Evolutionary conservation across 352 stramenopile species (phyloP).

Genomic region (Stramenopiles sp.): DNA sequence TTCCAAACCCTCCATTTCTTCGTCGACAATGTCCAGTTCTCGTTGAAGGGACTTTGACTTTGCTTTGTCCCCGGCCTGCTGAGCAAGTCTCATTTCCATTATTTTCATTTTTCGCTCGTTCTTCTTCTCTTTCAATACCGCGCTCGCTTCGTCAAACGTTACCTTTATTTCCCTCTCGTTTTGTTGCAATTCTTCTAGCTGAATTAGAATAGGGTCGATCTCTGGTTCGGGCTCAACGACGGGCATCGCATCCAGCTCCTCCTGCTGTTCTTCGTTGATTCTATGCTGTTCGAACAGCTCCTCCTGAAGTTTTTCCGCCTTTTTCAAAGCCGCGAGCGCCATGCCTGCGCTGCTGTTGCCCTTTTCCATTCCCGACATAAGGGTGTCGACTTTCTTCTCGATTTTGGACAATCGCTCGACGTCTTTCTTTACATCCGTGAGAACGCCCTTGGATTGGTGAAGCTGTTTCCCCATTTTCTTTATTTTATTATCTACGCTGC

Average conservation of each 20-base stretch:
- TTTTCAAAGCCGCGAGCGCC: background rate
- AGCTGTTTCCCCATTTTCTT: background rate
- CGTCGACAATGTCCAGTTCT: background rate
- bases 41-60: background rate
- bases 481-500: background rate
- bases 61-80: background rate
- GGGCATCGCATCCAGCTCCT: no score
- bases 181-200: no score
- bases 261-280: no score
- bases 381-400: background rate
- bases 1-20: background rate
- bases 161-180: no score
- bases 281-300: background rate
- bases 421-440: background rate
- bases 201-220: no score
- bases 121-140: background rate
- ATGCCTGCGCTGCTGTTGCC: background rate
- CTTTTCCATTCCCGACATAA: background rate
- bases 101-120: background rate
- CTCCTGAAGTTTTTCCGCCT: background rate
- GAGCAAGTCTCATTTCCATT: background rate
- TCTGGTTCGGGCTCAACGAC: no score
- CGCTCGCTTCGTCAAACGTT: no score
- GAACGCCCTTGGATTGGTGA: background rate
- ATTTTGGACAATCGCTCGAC: background rate